A percentile compares a stretch with the other conserved stretches of the same genome.
Evolutionary conservation across 2,329 filamentous ascomycete species (phyloP).

Genomic region (Beauveria pseudobassiana): DNA sequence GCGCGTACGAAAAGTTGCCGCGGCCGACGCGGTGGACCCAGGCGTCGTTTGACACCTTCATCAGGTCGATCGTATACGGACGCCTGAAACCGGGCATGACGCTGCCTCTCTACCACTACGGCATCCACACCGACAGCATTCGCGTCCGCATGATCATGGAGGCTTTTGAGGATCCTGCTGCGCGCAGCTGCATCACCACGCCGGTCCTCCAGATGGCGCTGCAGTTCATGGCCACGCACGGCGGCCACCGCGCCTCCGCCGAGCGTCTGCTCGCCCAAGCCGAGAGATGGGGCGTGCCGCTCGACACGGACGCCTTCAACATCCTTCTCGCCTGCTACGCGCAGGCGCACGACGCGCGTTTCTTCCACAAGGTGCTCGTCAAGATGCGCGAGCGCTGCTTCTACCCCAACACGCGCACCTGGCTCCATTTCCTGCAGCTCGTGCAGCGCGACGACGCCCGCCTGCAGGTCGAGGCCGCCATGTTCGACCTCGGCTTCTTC

Average conservation of each 20-base stretch:
- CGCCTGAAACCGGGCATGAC: constrained; percentile 26
- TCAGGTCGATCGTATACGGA: constrained; percentile 33
- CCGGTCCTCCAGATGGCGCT: constrained; percentile 37
- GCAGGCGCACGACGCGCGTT: constrained; percentile 29
- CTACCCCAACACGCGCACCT: constrained; percentile 37
- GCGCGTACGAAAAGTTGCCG: constrained; percentile 31
- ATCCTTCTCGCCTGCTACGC: constrained; percentile 36
- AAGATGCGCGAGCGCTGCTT: constrained; percentile 34
- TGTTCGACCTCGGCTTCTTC: constrained; percentile 39
- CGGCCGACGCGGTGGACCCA: constrained; percentile 34
- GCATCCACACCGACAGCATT: constrained; percentile 30
- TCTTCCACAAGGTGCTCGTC: constrained; percentile 33
- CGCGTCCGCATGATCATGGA: constrained; percentile 31
- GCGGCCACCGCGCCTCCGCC: constrained; percentile 27
- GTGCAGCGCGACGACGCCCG: constrained; percentile 52
- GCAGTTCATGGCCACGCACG: constrained; percentile 30
- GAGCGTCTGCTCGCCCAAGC: constrained; percentile 30
- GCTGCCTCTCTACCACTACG: constrained; percentile 25
- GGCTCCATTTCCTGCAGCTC: constrained; percentile 41
- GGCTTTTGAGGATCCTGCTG: constrained; percentile 30
- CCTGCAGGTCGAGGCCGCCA: constrained; percentile 37
- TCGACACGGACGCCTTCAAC: constrained; percentile 42
- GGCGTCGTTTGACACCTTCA: constrained; percentile 34
- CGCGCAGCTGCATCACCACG: constrained; percentile 28
- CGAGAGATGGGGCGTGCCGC: constrained; percentile 28